phyloP scores from a whole-genome alignment of 2,329 filamentous ascomycete genomes.

The Helminthosporium solani region DNA sequence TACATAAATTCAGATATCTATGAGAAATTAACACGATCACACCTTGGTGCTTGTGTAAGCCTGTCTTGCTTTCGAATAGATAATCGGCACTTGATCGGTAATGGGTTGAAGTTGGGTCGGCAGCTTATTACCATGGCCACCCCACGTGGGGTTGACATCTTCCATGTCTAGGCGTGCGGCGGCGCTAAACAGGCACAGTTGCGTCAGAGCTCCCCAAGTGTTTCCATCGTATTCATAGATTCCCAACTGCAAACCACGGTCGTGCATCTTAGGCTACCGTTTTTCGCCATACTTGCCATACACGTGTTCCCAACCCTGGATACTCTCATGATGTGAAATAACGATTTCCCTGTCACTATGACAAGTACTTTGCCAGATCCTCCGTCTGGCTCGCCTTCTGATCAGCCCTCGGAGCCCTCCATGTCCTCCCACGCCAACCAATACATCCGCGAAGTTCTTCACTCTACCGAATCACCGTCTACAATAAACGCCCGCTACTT shows the following conservation, averaged over 20 bases:
- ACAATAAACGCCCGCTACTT: conserved; percentile 62
- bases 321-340: neutral
- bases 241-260: no score
- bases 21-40: neutral
- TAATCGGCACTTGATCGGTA: neutral
- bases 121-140: neutral
- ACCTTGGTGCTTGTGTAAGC: neutral
- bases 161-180: conserved; percentile 26
- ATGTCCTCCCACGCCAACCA: neutral
- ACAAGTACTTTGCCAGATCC: neutral
- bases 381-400: neutral
- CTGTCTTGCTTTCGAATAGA: no score
- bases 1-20: neutral
- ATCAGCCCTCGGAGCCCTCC: neutral
- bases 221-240: neutral
- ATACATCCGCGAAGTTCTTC: conserved; percentile 47
- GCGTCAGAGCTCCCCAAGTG: neutral
- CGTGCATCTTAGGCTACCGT: no score
- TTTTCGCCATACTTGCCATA: no score
- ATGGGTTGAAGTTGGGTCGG: neutral
- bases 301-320: neutral
- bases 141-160: conserved; percentile 3
- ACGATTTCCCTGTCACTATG: neutral
- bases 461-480: conserved; percentile 38
- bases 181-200: neutral